phyloP scores from a whole-genome alignment of 257 asterid species.

The Euphrasia confusa region DNA sequence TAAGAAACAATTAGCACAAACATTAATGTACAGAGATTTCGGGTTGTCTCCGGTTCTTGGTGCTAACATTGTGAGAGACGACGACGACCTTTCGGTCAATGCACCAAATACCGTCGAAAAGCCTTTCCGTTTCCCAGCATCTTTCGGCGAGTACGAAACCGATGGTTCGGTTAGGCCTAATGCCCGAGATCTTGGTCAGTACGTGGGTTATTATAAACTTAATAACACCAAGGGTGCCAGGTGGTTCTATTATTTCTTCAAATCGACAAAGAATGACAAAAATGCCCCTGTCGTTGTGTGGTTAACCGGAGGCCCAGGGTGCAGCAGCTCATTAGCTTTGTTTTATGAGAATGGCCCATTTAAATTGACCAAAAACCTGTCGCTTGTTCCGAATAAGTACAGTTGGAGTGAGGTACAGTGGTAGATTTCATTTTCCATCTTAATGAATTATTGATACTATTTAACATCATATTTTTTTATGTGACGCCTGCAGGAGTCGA shows the following conservation, averaged over 20 bases:
- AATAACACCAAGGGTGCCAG: constrained; percentile 45
- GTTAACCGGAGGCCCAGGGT: constrained; percentile 91
- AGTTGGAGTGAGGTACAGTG: constrained; percentile 78
- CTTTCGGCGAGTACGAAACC: too few species aligned
- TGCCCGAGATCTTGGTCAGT: constrained; percentile 50
- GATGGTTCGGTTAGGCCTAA: not conserved
- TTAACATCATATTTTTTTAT: too few species aligned
- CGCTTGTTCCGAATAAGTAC: constrained; percentile 65
- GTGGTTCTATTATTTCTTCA: constrained; percentile 79
- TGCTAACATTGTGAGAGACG: too few species aligned
- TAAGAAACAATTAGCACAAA: too few species aligned
- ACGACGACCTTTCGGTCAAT: too few species aligned
- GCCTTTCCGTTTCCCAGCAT: constrained; percentile 32
- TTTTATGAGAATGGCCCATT: constrained; percentile 84
- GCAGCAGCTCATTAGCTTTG: constrained; percentile 71
- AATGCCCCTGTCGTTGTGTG: constrained; percentile 67
- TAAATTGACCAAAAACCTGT: constrained; percentile 36
- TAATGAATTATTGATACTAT: too few species aligned
- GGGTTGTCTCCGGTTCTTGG: too few species aligned
- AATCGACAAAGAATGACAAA: constrained; percentile 43
- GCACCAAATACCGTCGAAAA: constrained; percentile 32
- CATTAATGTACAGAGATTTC: too few species aligned
- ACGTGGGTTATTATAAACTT: constrained; percentile 64
- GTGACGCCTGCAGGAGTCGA: constrained; percentile 33
- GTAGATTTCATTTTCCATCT: too few species aligned